Base-by-base conservation (phyloP, 805 yeast genomes). In the Candida rishiriensis region DNA sequence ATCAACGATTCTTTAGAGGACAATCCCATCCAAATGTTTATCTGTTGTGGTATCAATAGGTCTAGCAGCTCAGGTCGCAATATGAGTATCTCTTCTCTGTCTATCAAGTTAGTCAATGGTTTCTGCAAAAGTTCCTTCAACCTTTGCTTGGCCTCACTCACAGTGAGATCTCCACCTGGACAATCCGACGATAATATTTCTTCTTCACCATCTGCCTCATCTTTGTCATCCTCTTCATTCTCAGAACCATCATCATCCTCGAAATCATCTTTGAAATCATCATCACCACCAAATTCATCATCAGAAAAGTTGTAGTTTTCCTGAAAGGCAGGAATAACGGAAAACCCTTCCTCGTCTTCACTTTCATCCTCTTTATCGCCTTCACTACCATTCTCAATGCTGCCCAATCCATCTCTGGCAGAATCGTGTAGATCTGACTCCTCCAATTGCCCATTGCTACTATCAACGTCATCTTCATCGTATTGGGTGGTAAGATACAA, bases 401-500 rank as follows among this genome's bases (percentile, higher is more conserved):
- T 68, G n/a, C 10, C 40, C 14, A 10, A 12, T 14, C 17, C 31
- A 10, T 43, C 21, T 5, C 26, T 7, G 7, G 7, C 26, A 21
- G 26, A 4, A 21, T 21, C 7, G 26, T 21, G 26, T 21, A 7
- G 7, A 21, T 4, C 26, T 21, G 26, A 21, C 7, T 32, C 33
- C 14, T 29, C 38, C 29, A 36, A n/a, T 13, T 30, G 13, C 14
- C 10, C 44, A 41, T 66, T 74, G 8, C 51, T 57, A 6, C 44
- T 56, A 15, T 63, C 68, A 4, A 63, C 62, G 26, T 66, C 73
- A 46, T 75, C 75, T 39, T 74, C 81, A 3, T 51, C 64, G 54
- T 85, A 85, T 51, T 85, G 90, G 0, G 90, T 85, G 1, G 90
- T 85, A 57, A 84, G 65, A 51, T 85, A 84, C 44, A 75, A 69